Evolutionary conservation across 768 basidiomycete species (phyloP).

Genomic region (Amanita thiersii): DNA sequence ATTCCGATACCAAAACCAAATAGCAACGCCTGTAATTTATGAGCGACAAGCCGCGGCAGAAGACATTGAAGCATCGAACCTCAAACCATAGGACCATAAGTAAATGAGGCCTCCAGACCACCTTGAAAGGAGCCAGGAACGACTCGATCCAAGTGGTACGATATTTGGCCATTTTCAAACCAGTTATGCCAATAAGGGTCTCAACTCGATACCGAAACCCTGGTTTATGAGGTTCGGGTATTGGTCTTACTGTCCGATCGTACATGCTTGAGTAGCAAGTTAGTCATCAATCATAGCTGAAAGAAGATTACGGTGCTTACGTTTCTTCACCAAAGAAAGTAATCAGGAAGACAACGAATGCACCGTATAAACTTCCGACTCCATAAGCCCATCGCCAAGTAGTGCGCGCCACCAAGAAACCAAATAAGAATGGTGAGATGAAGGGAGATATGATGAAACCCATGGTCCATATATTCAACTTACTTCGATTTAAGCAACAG

Average conservation of each 20-base stretch:
- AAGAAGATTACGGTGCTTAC: conserved; percentile 27
- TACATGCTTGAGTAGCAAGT: conserved; percentile 35
- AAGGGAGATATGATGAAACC: conserved; percentile 63
- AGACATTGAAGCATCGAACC: conserved; percentile 19
- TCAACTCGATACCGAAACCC: conserved; percentile 46
- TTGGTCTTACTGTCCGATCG: conserved; percentile 47
- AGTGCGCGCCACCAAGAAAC: conserved; percentile 55
- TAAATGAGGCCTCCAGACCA: conserved; percentile 59
- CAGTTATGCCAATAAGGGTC: conserved; percentile 58
- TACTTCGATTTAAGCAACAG: not conserved
- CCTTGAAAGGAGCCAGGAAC: conserved; percentile 35
- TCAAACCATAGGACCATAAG: conserved; percentile 46
- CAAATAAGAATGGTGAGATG: conserved; percentile 58
- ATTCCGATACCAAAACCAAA: conserved; percentile 64
- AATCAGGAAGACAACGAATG: conserved; percentile 48
- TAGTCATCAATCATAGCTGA: conserved; percentile 1
- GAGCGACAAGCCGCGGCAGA: not conserved
- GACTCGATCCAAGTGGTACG: conserved; percentile 41
- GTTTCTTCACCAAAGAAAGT: conserved; percentile 60
- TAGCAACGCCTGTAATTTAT: conserved; percentile 30
- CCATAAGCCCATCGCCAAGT: conserved; percentile 64
- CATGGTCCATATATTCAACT: conserved; percentile 70
- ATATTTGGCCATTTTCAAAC: conserved; percentile 47
- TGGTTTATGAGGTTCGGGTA: conserved; percentile 31
- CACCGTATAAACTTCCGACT: conserved; percentile 53